Evolutionary conservation across 2,329 filamentous ascomycete species (phyloP).

Genomic region (Davidsoniella neocaledoniae): DNA sequence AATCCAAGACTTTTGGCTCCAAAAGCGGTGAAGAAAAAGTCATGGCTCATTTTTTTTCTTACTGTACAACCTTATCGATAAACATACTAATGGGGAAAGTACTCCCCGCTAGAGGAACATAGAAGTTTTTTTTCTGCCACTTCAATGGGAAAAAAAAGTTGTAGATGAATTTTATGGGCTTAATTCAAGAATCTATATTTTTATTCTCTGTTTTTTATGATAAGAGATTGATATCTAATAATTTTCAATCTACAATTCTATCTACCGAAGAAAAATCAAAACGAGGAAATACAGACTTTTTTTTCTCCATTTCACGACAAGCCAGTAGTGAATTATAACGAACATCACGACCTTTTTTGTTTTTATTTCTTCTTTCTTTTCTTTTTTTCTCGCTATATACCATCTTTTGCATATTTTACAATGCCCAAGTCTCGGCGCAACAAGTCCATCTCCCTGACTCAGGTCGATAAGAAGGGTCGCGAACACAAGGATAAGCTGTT

Average conservation of each 20-base stretch:
- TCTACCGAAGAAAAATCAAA: conserved; percentile 5
- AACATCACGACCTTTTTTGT: neutral
- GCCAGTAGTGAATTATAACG: neutral
- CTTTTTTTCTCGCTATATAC: neutral
- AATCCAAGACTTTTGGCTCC: neutral
- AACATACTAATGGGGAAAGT: neutral
- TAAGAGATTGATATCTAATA: neutral
- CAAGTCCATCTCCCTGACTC: conserved; percentile 75
- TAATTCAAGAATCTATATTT: no score
- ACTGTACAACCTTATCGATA: conserved; percentile 7
- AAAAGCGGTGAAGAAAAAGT: conserved; percentile 4
- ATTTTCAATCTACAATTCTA: conserved; percentile 3
- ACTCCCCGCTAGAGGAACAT: conserved; percentile 11
- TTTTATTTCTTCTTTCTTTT: neutral
- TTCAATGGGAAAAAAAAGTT: neutral
- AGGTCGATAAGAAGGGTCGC: conserved; percentile 81
- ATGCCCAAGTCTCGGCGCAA: conserved; percentile 97
- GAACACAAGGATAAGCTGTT: conserved; percentile 86
- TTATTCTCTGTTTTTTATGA: no score
- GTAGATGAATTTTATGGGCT: neutral
- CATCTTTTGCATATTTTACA: conserved; percentile 16
- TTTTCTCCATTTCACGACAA: conserved; percentile 1
- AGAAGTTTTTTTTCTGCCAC: no score
- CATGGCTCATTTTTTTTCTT: neutral
- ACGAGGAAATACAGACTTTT: neutral